Percentiles rank a stretch among this genome's conserved stretches.
These are phyloP conservation scores for Rhizophagus clarus DNA, from an alignment of 192 early-diverging fungal species.

Conservation along the genomic window DNA sequence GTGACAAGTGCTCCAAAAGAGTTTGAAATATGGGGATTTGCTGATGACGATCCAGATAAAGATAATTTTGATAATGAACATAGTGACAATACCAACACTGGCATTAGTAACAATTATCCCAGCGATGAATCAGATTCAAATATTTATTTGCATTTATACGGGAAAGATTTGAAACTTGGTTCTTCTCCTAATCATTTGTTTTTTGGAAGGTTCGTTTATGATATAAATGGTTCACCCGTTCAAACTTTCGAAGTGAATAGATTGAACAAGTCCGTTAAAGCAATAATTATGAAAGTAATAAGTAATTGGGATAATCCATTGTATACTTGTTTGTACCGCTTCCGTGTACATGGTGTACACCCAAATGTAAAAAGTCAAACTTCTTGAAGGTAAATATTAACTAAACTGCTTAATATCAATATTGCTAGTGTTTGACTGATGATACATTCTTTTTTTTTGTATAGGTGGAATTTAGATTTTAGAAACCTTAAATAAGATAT, in stretches of 20 bases:
- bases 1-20: conserved; percentile 62
- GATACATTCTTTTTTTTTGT: no score
- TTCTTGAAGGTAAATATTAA: not conserved
- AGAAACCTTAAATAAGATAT: no score
- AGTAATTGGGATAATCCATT: conserved; percentile 73
- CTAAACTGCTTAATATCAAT: no score
- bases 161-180: conserved; percentile 5
- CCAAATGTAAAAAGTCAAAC: not conserved
- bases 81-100: not conserved
- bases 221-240: conserved; percentile 10
- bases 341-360: conserved; percentile 55
- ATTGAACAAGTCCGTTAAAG: conserved; percentile 43
- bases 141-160: not conserved
- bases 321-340: conserved; percentile 75
- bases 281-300: conserved; percentile 60
- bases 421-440: no score
- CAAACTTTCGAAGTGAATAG: conserved; percentile 26
- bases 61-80: not conserved
- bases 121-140: not conserved
- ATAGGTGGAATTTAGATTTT: no score
- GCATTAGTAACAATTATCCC: not conserved
- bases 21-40: conserved; percentile 64
- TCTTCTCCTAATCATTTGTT: conserved; percentile 20
- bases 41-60: not conserved
- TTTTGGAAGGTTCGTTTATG: conserved; percentile 23